Evolutionary conservation across 768 basidiomycete genomes (phyloP), one percentile per base, ranked within the genome.

Genomic region (Mycena epipterygia): DNA sequence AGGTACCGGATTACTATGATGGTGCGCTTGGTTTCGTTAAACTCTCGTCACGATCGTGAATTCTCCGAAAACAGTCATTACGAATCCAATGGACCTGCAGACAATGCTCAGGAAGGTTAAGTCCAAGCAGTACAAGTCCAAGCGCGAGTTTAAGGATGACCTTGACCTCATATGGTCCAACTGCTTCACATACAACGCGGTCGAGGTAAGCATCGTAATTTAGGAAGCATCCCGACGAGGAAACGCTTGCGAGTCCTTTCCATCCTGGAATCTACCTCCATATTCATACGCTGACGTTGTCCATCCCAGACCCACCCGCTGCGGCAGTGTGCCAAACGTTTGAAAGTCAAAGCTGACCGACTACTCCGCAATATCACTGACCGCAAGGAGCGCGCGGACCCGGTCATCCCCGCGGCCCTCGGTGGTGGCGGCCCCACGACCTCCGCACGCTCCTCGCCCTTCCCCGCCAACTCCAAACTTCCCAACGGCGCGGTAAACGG

Each of bases 161-260:
- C 84, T 99, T 48, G 95, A 97, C 74, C 89, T 98, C 70, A 98
- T 99, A 74, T 99, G 98, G 98, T 90, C 90, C 52, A 99, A 99
- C 73, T 98, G 97, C 81, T 89, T 93, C 72, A 90, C 88, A 7
- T 99, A 99, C 80, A 99, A 99, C 80, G 92, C 94, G 21, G 88
- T 91, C 14, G 93, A 96, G 84, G 97, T 95, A 74, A 69, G 93
- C 44, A 27, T 49, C 52, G 57, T 39, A 57, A 52, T 35, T 58
- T 39, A 12, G 1, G 32, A 46, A 66, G 62, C 16, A 32, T 29
- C 19, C 30, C n/a, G n/a, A n/a, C n/a, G n/a, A n/a, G n/a, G n/a
- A n/a, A n/a, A 25, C 16, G 30, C n/a, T n/a, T 51, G 25, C 44
- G 35, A 44, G 19, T 21, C 11, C 5, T 17, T 44, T 21, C 42